Conservation (phyloP, 768 basidiomycete genomes). For the Pulveroboletus sp. region DNA sequence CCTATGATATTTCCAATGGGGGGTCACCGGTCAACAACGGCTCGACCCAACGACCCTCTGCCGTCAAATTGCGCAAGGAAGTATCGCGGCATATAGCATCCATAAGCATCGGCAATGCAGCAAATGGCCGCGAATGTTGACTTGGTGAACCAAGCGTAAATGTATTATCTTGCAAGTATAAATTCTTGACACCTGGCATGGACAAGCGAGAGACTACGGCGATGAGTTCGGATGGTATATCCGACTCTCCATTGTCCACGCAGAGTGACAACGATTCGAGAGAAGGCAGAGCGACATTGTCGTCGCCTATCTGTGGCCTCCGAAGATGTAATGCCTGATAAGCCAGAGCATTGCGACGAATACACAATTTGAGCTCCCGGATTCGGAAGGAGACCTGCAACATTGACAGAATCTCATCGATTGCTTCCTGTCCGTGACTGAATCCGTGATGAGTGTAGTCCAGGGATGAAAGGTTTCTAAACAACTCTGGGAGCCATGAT, state of each 20-base stretch:
- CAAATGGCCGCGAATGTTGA: constrained; percentile 32
- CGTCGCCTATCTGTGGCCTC: constrained; percentile 24
- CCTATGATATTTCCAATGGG: constrained; percentile 5
- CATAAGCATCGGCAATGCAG: constrained; percentile 32
- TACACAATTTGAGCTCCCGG: constrained; percentile 51
- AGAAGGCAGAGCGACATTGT: constrained; percentile 39
- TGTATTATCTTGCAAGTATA: constrained; percentile 46
- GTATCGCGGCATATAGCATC: constrained; percentile 5
- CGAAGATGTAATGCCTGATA: constrained; percentile 16
- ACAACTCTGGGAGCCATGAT: constrained; percentile 59
- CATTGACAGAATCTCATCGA: constrained; percentile 55
- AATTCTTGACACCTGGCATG: constrained; percentile 43
- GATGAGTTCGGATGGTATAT: constrained; percentile 60
- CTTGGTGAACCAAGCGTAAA: background rate
- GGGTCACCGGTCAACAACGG: no score
- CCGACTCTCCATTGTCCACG: constrained; percentile 52
- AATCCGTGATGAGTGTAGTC: constrained; percentile 75
- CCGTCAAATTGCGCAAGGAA: constrained; percentile 10
- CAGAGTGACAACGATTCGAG: constrained; percentile 47
- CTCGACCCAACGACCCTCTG: constrained; percentile 30
- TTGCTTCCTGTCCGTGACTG: constrained; percentile 51
- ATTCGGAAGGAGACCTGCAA: constrained; percentile 51
- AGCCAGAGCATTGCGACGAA: constrained; percentile 39
- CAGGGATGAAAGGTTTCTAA: constrained; percentile 55
- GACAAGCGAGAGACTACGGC: constrained; percentile 48